Evolutionary conservation across 352 stramenopile species (phyloP), one percentile per base, ranked within the genome.

Genomic region (Plasmopara viticola): DNA sequence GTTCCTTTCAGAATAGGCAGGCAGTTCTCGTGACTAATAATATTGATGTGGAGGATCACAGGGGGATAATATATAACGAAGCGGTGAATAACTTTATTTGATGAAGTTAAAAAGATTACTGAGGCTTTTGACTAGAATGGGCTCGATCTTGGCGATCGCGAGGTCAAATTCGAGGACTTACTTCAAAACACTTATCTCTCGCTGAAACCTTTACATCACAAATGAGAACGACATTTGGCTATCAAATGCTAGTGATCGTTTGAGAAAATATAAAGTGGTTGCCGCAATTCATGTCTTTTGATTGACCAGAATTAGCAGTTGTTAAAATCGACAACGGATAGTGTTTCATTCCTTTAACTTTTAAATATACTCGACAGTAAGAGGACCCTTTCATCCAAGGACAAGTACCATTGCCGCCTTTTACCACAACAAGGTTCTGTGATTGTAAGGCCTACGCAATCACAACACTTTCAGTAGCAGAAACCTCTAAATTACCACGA

Each of bases 341-440:
- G 0, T 15, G 9, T 46, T 51, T 78, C 25, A 66, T 72, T 69
- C 28, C 84, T 70, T 72, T 66, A 80, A 50, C 44, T 84, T 13
- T 54, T 87, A 4, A 74, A 87, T 47, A 47, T 61, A 4, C 70
- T 86, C 5, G 77, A 87, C 35, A 51, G 53, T n/a, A 53, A 57
- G 6, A 33, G 46, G 28, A 64, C 51, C 40, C 48, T 65, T 13
- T 43, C 62, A 5, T 70, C 54, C 15, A 70, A 66, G 28, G 71
- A 63, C 18, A 62, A 63, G 12, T 70, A 66, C 28, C 54, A 70
- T 55, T 53, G 48, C 8, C 66, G 59, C 4, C 49, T 51, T 30
- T 9, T 60, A 2, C 29, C 58, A 5, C 20, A 25, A 3, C 3
- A 3, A 25, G 20, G 20, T 25, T 25, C 20, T 25, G 20, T 25